Base-by-base conservation (phyloP, 163 green algal genomes). In the Prototheca cutis region DNA sequence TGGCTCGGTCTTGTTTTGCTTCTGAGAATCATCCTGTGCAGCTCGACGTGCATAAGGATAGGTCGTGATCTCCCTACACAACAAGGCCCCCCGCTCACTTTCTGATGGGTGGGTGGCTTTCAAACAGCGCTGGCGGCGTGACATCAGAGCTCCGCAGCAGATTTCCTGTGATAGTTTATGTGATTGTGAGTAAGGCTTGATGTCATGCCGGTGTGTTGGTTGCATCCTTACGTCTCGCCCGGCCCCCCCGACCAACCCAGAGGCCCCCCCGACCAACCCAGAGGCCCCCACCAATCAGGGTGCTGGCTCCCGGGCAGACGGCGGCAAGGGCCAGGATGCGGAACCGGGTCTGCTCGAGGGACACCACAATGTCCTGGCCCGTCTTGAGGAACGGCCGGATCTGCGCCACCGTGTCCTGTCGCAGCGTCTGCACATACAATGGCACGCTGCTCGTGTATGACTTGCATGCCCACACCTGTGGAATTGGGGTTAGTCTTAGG, bases 361-460 rank as follows among this genome's bases (percentile, higher is more conserved):
- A 77, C 15, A 84, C 78, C 6, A 86, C 62, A 24, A 88, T 76
- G 57, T 92, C 82, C 31, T 78, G 73, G 13, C 40, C 60, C 24
- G 81, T 72, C 62, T 94, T 83, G 31, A 94, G 71, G 55, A 94
- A 94, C 33, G 79, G 83, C 3, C 66, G 42, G 19, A 94, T 78
- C 57, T 81, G 70, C 18, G 48, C 25, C 31, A 91, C 62, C 10
- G 67, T 80, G 33, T 59, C 40, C 18, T 71, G 59, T 33, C 70
- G 68, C 57, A 90, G 70, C 30, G 87, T 84, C 67, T 94, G 85
- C 34, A 91, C 84, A 48, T 84, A 90, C 32, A 94, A 67, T 8
- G 85, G 85, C 27, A 89, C 76, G 13, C 62, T 73, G 66, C 88
- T 90, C 48, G 83, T 89, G 75, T 87, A 91, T 62, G 58, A 75